Percentiles rank a stretch among this genome's conserved stretches.
Evolutionary conservation across 2,329 filamentous ascomycete species (phyloP).

Genomic region (Fonsecaea pugnacius): DNA sequence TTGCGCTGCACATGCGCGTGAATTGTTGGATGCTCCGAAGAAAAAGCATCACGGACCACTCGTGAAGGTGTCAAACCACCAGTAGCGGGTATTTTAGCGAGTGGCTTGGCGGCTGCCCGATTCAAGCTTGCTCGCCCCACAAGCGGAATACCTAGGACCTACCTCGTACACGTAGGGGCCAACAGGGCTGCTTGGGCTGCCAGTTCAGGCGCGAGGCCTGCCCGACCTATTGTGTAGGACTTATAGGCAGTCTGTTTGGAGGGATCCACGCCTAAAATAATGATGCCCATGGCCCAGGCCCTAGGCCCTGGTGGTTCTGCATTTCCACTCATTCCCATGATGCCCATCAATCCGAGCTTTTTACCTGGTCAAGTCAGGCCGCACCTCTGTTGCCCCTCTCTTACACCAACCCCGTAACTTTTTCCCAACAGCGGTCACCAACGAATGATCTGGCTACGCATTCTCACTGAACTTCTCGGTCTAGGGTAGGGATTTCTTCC

Average conservation of each 20-base stretch:
- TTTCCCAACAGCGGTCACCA: constrained; percentile 1
- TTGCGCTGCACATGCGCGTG: neutral
- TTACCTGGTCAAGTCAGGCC: constrained; percentile 10
- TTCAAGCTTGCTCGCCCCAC: neutral
- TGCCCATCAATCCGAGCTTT: constrained; percentile 9
- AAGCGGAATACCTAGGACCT: neutral
- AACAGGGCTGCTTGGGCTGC: no score
- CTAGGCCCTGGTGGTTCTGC: neutral
- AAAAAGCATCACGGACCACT: neutral
- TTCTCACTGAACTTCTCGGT: neutral
- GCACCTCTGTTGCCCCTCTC: neutral
- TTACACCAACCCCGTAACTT: neutral
- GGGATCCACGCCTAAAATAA: neutral
- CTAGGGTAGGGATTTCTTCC: neutral
- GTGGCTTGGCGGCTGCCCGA: neutral
- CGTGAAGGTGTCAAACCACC: no score
- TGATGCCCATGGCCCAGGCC: constrained; percentile 2
- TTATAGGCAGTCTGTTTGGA: neutral
- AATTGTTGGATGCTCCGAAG: neutral
- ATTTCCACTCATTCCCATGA: neutral
- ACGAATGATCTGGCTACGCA: constrained; percentile 12
- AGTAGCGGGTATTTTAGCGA: neutral
- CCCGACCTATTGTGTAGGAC: neutral
- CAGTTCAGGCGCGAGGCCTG: neutral
- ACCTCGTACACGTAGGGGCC: no score